These are phyloP conservation scores for Saturnispora sekii DNA, from an alignment of 805 yeast species.

Conservation along the genomic window DNA sequence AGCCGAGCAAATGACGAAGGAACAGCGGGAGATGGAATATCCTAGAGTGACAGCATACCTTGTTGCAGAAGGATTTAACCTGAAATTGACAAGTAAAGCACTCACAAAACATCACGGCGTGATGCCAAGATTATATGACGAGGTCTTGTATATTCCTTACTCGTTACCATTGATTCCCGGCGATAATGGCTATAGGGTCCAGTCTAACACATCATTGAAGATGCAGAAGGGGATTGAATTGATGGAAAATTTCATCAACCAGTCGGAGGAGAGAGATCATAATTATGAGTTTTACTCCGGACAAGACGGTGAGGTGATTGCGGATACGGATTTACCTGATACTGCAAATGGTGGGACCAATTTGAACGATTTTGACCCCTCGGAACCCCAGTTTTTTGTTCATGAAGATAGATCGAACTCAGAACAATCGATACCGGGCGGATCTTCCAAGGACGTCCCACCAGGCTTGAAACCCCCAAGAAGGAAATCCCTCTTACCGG, in stretches of 20 bases:
- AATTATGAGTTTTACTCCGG: conserved; percentile 88
- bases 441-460: conserved; percentile 5
- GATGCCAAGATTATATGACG: conserved; percentile 81
- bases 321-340: conserved; percentile 16
- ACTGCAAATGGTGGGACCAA: conserved; percentile 13
- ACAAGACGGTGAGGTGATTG: conserved; percentile 36
- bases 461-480: background rate
- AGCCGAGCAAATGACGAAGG: conserved; percentile 53
- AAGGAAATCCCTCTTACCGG: conserved; percentile 25
- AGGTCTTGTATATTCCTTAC: conserved; percentile 86
- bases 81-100: conserved; percentile 54
- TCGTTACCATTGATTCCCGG: conserved; percentile 83
- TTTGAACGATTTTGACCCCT: conserved; percentile 63
- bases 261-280: conserved; percentile 80
- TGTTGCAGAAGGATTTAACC: conserved; percentile 72
- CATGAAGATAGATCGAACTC: conserved; percentile 9
- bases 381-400: conserved; percentile 87
- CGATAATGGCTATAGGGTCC: conserved; percentile 62
- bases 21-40: conserved; percentile 49
- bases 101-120: conserved; percentile 67
- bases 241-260: conserved; percentile 72
- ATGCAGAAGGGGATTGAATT: conserved; percentile 31
- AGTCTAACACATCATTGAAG: conserved; percentile 48
- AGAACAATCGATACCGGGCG: background rate
- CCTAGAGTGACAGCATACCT: conserved; percentile 89